These are phyloP conservation scores for Pestalotiopsis sp. DNA, from an alignment of 2,329 filamentous ascomycete species.

Conservation along the genomic window DNA sequence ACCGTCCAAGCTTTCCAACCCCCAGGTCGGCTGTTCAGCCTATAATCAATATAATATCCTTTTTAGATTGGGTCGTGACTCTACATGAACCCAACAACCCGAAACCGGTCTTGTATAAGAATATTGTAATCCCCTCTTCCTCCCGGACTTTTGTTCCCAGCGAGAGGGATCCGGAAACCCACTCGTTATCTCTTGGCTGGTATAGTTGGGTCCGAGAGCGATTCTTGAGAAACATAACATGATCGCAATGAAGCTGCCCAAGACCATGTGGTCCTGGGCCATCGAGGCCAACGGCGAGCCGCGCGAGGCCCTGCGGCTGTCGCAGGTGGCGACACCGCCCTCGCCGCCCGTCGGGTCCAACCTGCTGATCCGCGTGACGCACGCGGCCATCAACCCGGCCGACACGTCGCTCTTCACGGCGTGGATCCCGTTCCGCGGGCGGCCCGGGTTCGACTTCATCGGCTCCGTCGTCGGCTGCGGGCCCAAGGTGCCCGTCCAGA, in stretches of 20 bases:
- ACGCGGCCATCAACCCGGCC: constrained; percentile 16
- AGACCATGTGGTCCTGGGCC: constrained; percentile 14
- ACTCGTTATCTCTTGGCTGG: too few species aligned
- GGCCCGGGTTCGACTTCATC: constrained; percentile 15
- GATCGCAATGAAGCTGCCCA: constrained; percentile 3
- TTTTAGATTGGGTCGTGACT: not conserved
- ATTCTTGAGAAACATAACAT: too few species aligned
- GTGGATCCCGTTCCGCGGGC: constrained; percentile 14
- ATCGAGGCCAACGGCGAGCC: constrained; percentile 7
- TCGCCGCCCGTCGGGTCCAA: constrained; percentile 5
- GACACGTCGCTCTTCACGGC: constrained; percentile 12
- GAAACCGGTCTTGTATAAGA: not conserved
- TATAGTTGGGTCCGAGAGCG: too few species aligned
- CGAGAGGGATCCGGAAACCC: too few species aligned
- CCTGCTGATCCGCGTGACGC: constrained; percentile 14
- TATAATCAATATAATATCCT: not conserved
- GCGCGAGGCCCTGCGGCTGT: constrained; percentile 5
- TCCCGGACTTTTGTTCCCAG: not conserved
- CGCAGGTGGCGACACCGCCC: constrained; percentile 6
- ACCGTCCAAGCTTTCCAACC: not conserved
- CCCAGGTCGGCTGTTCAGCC: not conserved
- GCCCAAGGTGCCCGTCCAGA: not conserved
- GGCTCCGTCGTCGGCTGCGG: constrained; percentile 9
- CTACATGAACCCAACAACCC: not conserved
- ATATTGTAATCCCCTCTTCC: not conserved